Base-by-base conservation (phyloP, 768 basidiomycete species). In the Tulasnella sp. region DNA sequence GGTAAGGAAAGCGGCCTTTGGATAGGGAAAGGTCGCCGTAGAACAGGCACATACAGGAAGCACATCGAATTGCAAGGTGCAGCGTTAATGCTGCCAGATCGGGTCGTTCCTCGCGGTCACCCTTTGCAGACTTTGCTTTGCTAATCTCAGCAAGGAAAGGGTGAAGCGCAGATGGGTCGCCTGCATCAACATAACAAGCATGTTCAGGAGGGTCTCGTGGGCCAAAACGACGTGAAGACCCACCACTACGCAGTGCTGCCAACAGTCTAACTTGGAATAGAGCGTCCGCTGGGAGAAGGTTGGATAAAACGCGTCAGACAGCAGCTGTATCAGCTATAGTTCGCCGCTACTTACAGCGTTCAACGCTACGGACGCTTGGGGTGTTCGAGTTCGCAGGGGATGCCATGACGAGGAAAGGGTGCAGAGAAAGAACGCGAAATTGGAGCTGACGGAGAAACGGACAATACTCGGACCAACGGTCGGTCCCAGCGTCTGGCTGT, bases 31-130 rank as follows among this genome's bases (percentile, higher is more conserved):
- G 21, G 58, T 34, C 56, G 48, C 9, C n/a, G 58, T 36, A 10
- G 77, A 56, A 0, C 4, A 46, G 1, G 44, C 0, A 42, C 90
- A 34, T 82, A 93, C 93, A 88, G 14, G 91, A 91, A 79, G 90
- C 93, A 84, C 94, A 95, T 62, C 93, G 89, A n/a, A 95, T 90
- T 16, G 93, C 94, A 2, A 95, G 89, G 84, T 95, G 94, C 9
- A 95, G 86, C 0, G 93, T 92, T 3, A 93, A 91, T 7, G 93
- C 92, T 18, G 90, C 92, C 0, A 91, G 89, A 83, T 94, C 92
- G 39, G 38, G 39, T 0, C 91, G 80, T 21, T 88, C 87, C 19
- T 84, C 85, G 0, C 89, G 88, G 36, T 84, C 87, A 5, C 90
- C 78, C 46, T 79, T 89, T 78, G 87, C 89, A 81, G 93, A 91